Base-by-base conservation (phyloP, 192 early-diverging fungal species). In the Dissophora globulifera region DNA sequence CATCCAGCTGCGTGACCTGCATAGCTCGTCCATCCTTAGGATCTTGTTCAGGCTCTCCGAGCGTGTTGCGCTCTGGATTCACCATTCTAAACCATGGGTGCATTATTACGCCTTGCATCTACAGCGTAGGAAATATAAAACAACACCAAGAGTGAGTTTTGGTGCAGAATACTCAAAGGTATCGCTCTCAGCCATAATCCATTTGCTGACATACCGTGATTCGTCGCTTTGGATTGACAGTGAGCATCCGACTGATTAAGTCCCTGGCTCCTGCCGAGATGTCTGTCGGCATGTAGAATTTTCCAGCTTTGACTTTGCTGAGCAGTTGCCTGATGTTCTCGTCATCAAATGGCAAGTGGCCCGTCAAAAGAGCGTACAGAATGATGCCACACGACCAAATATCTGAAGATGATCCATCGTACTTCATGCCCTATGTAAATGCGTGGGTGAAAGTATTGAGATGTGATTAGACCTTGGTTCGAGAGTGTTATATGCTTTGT, bases 351-450 rank as follows among this genome's bases (percentile, higher is more conserved):
- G 94, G 94, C 27, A 96, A 67, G 29, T 85, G 80, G 2, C 90
- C 93, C 11, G 89, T 85, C 29, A 95, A 66, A 50, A 95, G 76
- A 17, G 90, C 86, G 60, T 90, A 95, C 3, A 95, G 81, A 25
- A 95, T 89, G 51, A 91, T 86, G 35, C 93, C 94, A 6, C 93
- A 74, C 4, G 92, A 82, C 94, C 94, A 96, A 29, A 93, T 81
- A 69, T 96, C 94, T 4, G 88, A 88, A 33, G 82, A 51, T 10
- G 86, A 67, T 1, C 89, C 90, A 58, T 93, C 92, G 43, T 93
- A 92, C 22, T 82, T 83, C 49, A 81, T 74, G 27, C 81, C 82
- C 51, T 83, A 72, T 29, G 88, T 29, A 4, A 29, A 50, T 16
- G 20, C 46, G 20, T 47, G n/a, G 46, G 7, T 22, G 6, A 38